phyloP scores from a whole-genome alignment of 352 stramenopile species.

The Ophiocytium majus region DNA sequence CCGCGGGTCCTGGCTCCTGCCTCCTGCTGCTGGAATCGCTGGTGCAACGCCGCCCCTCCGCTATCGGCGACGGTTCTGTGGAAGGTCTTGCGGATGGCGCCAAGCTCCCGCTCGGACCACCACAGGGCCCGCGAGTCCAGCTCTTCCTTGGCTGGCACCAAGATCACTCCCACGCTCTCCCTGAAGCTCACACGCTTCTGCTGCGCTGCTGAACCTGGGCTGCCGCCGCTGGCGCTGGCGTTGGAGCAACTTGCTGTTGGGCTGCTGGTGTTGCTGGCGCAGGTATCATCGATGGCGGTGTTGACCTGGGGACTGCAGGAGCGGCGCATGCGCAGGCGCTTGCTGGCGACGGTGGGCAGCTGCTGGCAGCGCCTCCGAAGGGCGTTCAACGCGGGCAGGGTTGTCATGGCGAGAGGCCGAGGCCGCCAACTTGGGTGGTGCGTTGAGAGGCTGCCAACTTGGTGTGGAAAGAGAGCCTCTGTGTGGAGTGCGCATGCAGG shows the following conservation, averaged over 20 bases:
- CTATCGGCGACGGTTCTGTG: neutral
- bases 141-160: neutral
- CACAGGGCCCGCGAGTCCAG: neutral
- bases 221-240: neutral
- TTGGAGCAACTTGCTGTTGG: neutral
- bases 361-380: too few species aligned
- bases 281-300: too few species aligned
- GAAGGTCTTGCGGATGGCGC: neutral
- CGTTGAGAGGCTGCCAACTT: too few species aligned
- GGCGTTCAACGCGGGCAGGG: neutral
- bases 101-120: neutral
- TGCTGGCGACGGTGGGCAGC: neutral
- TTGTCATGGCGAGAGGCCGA: neutral
- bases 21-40: too few species aligned
- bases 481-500: too few species aligned
- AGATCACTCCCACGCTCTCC: neutral
- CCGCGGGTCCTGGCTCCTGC: too few species aligned
- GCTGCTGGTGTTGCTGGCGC: too few species aligned
- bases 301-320: too few species aligned
- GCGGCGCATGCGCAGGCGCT: too few species aligned
- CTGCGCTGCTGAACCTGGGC: neutral
- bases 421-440: too few species aligned
- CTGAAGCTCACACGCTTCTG: neutral
- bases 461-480: too few species aligned
- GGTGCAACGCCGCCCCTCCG: too few species aligned